Conservation (phyloP, 176 grass and related monocot genomes). For the Eragrostis nindensis region DNA sequence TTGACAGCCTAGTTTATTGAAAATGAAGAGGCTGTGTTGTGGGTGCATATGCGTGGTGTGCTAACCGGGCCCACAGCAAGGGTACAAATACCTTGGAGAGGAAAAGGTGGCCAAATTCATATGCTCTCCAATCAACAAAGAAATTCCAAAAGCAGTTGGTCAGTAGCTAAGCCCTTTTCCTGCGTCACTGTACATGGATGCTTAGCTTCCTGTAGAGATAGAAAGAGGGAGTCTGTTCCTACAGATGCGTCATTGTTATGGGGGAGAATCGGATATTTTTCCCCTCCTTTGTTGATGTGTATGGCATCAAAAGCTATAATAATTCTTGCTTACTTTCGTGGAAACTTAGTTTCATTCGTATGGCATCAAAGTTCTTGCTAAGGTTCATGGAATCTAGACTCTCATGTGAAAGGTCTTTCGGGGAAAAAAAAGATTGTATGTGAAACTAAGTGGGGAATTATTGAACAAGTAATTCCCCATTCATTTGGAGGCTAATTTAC, state of each 20-base stretch:
- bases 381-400: no score
- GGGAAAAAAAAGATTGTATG: no score
- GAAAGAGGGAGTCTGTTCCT: not conserved
- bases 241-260: not conserved
- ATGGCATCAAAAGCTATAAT: not conserved
- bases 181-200: conserved; percentile 9
- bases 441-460: no score
- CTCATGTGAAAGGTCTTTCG: no score
- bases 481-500: no score
- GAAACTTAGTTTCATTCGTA: no score
- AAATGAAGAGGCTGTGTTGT: no score
- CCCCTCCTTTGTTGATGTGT: not conserved
- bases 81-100: conserved; percentile 19
- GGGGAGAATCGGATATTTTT: not conserved
- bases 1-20: no score
- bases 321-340: not conserved
- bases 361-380: no score
- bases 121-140: not conserved
- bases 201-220: not conserved
- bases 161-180: not conserved
- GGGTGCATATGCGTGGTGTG: not conserved
- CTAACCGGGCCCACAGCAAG: not conserved
- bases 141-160: conserved; percentile 33
- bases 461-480: no score
- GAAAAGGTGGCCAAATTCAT: conserved; percentile 13